Evolutionary conservation across 139 green algal genomes (phyloP).

Genomic region (Chlorella sp.): DNA sequence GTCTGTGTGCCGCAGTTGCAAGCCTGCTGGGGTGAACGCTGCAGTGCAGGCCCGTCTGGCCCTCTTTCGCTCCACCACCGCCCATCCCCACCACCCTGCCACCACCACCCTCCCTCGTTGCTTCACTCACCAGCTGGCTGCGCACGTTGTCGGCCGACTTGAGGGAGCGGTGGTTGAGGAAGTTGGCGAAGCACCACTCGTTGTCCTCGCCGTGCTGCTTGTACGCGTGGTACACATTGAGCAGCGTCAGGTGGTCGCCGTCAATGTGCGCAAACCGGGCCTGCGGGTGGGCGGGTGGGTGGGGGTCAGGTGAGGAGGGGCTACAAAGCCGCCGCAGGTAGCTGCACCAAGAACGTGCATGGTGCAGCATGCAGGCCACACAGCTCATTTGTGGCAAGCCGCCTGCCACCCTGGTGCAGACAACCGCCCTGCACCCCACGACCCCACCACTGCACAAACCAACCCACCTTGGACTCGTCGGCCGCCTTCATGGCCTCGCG

Average conservation of each 20-base stretch:
- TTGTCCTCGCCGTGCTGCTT: conserved; percentile 89
- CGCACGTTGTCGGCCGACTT: conserved; percentile 97
- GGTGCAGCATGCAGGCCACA: too few species aligned
- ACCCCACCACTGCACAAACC: too few species aligned
- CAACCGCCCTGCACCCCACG: too few species aligned
- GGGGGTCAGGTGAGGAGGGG: too few species aligned
- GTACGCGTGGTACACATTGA: conserved; percentile 99
- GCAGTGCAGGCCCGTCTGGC: background rate
- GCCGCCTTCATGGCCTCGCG: conserved; percentile 88
- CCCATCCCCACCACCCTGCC: too few species aligned
- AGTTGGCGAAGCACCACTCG: conserved; percentile 97
- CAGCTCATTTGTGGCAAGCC: too few species aligned
- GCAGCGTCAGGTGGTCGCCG: conserved; percentile 97
- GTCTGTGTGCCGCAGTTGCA: too few species aligned
- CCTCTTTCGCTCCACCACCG: background rate
- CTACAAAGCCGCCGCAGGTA: too few species aligned
- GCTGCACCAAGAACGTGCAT: too few species aligned
- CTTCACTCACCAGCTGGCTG: conserved; percentile 81
- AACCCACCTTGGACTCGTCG: conserved; percentile 89
- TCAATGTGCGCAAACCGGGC: conserved; percentile 95
- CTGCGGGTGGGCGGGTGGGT: too few species aligned
- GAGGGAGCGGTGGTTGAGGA: conserved; percentile 91
- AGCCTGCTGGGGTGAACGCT: background rate
- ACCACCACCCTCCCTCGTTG: background rate
- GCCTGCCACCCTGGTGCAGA: too few species aligned